Evolutionary conservation across 202 grass and related monocot species (phyloP).

Genomic region (Setaria italica): DNA sequence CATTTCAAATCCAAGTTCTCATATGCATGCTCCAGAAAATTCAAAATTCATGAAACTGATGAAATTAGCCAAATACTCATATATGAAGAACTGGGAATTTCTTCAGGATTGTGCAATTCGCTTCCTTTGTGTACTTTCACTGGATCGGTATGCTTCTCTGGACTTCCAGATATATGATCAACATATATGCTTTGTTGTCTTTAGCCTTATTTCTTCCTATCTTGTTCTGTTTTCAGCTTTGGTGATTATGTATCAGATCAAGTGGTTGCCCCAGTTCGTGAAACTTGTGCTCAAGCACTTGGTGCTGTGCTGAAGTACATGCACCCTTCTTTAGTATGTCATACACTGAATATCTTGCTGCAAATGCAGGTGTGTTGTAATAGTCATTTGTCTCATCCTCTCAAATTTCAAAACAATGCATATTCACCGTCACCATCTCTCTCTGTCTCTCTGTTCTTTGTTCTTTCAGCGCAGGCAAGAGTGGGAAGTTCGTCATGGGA

Average conservation of each 20-base stretch:
- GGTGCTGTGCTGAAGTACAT: slow-evolving; percentile 97
- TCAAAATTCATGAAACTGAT: slow-evolving; percentile 75
- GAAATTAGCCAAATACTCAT: slow-evolving; percentile 76
- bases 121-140: slow-evolving; percentile 94
- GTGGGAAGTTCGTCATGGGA: slow-evolving; percentile 99
- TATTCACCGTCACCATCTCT: slow-evolving; percentile 30
- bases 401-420: slow-evolving; percentile 30
- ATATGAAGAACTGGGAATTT: slow-evolving; percentile 94
- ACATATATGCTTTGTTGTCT: background rate
- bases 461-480: slow-evolving; percentile 98
- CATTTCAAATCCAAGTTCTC: slow-evolving; percentile 39
- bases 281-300: slow-evolving; percentile 98
- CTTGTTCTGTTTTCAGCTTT: slow-evolving; percentile 66
- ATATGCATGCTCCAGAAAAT: slow-evolving; percentile 61
- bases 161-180: slow-evolving; percentile 31
- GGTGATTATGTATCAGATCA: slow-evolving; percentile 99
- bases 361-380: slow-evolving; percentile 85
- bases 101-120: slow-evolving; percentile 98
- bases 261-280: slow-evolving; percentile 97
- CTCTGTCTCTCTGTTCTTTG: slow-evolving; percentile 51
- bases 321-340: slow-evolving; percentile 88
- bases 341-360: slow-evolving; percentile 90
- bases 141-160: slow-evolving; percentile 84
- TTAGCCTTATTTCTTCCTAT: slow-evolving; percentile 23
- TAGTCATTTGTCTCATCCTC: slow-evolving; percentile 27